Base-by-base conservation (phyloP, 495 filamentous ascomycete species). In the Lophiostoma macrostomum region DNA sequence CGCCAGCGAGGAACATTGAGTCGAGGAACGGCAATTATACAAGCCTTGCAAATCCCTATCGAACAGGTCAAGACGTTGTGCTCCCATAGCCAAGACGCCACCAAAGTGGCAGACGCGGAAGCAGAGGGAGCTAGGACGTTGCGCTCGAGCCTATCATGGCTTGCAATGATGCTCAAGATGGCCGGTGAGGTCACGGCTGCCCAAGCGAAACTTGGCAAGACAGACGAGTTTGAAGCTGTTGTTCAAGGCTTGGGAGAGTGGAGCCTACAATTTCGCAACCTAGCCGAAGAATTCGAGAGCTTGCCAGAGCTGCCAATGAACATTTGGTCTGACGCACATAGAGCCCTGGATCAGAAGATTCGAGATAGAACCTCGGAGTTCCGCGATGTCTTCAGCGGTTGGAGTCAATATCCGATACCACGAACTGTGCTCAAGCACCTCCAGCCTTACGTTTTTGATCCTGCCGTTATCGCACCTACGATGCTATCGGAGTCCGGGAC, bases 1-100 rank as follows among this genome's bases (percentile, higher is more conserved):
- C 74, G 75, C 20, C 91, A 97, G 68, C 80, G 88, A 43, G 36
- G 32, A 5, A 20, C 39, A 8, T 24, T 55, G 5, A 25, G 40
- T 28, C 43, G 46, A 18, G 28, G 54, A 28, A 32, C 31, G 23
- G 23, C 45, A n/a, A 29, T 28, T 29, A 7, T 60, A 4, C 14
- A 40, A 19, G 32, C 20, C 1, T 27, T 60, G 37, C 10, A 56
- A 42, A 16, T 14, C 3, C 42, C 42, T 1, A 44, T 48, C 6
- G 3, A 14, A 3, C 29, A 39, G 8, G 28, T 58, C 20, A 14
- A 14, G 5, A 13, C 30, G 16, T 44, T 63, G 0, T 50, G 49
- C 19, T 6, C 20, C 11, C 22, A 36, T 0, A 23, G 19, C 4
- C 19, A 35, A 3, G 19, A 45, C 36, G 34, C 1, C 20, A 20